Conservation (phyloP, 805 yeast genomes). For the Wickerhamomyces queroliae region DNA sequence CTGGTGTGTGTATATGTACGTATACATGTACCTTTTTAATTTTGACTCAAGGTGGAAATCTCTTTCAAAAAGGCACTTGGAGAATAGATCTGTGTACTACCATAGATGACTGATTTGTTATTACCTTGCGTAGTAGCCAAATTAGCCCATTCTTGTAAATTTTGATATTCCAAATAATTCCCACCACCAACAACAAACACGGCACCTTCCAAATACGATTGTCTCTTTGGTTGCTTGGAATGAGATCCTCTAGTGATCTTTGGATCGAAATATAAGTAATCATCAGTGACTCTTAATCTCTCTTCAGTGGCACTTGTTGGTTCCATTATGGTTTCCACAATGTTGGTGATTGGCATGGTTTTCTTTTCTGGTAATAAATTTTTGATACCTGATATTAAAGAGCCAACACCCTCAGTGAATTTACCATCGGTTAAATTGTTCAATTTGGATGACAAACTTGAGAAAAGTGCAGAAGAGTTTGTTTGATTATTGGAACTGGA, state of each 20-base stretch:
- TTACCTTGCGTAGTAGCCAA: slow-evolving; percentile 29
- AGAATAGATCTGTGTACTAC: slow-evolving; percentile 73
- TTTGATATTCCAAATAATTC: slow-evolving; percentile 88
- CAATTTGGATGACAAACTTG: slow-evolving; percentile 68
- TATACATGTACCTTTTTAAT: not conserved
- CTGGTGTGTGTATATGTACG: not conserved
- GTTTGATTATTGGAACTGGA: slow-evolving; percentile 20
- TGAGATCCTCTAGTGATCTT: slow-evolving; percentile 80
- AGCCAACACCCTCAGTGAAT: slow-evolving; percentile 84
- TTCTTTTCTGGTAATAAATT: slow-evolving; percentile 84
- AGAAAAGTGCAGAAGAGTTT: slow-evolving; percentile 50
- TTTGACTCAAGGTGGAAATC: slow-evolving; percentile 46
- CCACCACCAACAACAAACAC: slow-evolving; percentile 98
- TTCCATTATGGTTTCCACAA: slow-evolving; percentile 89
- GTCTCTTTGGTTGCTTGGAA: slow-evolving; percentile 83
- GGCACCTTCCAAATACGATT: slow-evolving; percentile 70
- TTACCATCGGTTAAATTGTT: slow-evolving; percentile 81
- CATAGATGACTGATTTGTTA: slow-evolving; percentile 67
- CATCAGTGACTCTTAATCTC: slow-evolving; percentile 74
- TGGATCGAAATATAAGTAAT: slow-evolving; percentile 88
- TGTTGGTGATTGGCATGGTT: slow-evolving; percentile 81
- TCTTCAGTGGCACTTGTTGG: slow-evolving; percentile 61
- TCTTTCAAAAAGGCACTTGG: slow-evolving; percentile 68
- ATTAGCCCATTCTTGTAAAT: slow-evolving; percentile 82
- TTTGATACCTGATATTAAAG: slow-evolving; percentile 81